Conservation (phyloP, 2,329 filamentous ascomycete species). For the Talaromyces islandicus region DNA sequence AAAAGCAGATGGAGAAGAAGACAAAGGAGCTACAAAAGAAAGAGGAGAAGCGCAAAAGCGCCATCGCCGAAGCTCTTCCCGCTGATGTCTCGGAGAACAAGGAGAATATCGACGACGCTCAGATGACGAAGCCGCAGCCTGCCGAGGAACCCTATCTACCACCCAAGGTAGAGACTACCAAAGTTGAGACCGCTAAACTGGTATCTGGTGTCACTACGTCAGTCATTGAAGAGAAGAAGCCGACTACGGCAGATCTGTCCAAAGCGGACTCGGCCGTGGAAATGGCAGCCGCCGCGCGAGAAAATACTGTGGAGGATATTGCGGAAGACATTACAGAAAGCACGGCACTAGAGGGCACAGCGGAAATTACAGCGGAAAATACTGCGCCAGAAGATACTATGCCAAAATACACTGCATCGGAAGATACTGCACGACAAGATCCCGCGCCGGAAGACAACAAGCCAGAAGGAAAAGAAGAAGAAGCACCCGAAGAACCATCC, state of each 20-base stretch:
- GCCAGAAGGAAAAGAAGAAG: not conserved
- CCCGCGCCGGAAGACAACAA: not conserved
- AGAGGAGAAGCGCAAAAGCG: conserved; percentile 14
- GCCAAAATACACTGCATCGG: not conserved
- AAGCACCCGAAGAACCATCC: not conserved
- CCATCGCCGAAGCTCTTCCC: not conserved
- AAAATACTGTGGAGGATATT: not conserved
- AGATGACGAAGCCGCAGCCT: not conserved
- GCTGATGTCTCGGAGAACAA: conserved; percentile 14
- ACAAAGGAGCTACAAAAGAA: conserved; percentile 23
- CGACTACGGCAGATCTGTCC: conserved; percentile 11
- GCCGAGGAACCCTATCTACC: not conserved
- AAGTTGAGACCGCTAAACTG: not conserved
- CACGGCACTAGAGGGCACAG: not conserved
- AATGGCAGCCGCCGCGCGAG: conserved; percentile 12
- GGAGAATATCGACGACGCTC: conserved; percentile 23
- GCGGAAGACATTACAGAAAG: not conserved
- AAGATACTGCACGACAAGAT: not conserved
- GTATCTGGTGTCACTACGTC: not conserved
- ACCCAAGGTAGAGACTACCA: not conserved
- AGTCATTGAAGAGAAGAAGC: conserved; percentile 8
- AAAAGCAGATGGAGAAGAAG: conserved; percentile 61
- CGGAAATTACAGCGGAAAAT: not conserved
- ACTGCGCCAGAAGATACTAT: not conserved
- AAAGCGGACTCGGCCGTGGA: conserved; percentile 21